Percentiles rank a stretch among this genome's conserved stretches.
These are phyloP conservation scores for Mortierella sp. DNA, from an alignment of 371 early-diverging fungal species.

Conservation along the genomic window DNA sequence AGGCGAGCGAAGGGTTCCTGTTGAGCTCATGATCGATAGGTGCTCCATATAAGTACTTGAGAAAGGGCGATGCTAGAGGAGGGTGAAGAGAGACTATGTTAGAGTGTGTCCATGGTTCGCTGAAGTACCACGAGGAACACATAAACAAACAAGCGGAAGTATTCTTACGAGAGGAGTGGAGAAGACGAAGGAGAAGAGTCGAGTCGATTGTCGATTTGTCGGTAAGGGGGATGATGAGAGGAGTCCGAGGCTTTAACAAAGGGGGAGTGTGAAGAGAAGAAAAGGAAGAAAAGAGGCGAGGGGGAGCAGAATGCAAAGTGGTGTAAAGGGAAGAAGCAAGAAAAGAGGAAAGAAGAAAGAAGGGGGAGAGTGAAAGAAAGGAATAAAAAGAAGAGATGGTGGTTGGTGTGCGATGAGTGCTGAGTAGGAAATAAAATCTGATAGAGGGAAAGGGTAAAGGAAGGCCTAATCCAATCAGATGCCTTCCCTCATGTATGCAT, in stretches of 20 bases:
- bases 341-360: neutral
- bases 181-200: neutral
- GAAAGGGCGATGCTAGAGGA: neutral
- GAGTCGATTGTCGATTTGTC: neutral
- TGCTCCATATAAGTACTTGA: neutral
- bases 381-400: neutral
- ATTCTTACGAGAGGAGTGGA: neutral
- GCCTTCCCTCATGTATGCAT: neutral
- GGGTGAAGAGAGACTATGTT: neutral
- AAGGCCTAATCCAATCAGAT: neutral
- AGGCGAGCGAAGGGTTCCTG: constrained; percentile 36
- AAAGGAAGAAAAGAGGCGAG: neutral
- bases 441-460: neutral
- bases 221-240: neutral
- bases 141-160: neutral
- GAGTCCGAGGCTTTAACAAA: neutral
- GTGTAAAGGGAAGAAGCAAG: neutral
- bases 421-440: neutral
- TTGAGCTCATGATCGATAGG: constrained; percentile 14
- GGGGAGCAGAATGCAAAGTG: constrained; percentile 6
- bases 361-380: neutral
- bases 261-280: neutral
- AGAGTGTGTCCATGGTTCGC: neutral
- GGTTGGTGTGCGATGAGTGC: neutral
- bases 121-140: neutral